Conservation (phyloP, 345 rosid species). For the Heritiera littoralis region DNA sequence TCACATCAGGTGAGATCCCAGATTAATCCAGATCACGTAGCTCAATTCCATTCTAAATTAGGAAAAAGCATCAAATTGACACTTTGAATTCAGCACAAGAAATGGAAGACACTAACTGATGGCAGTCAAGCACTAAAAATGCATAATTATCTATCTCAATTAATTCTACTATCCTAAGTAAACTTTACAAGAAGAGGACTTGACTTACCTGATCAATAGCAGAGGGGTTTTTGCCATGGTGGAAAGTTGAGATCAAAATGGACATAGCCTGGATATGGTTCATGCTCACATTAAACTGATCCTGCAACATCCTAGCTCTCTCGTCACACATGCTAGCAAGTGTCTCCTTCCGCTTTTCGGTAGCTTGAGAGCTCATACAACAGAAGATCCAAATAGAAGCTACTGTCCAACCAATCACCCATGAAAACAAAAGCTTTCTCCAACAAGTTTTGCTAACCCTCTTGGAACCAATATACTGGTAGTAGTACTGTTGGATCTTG, state of each 20-base stretch:
- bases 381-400: conserved; percentile 56
- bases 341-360: conserved; percentile 77
- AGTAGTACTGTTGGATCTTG: conserved; percentile 60
- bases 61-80: conserved; percentile 8
- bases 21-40: conserved; percentile 18
- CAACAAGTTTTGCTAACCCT: conserved; percentile 55
- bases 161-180: neutral
- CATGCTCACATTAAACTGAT: conserved; percentile 98
- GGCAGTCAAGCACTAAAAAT: conserved; percentile 17
- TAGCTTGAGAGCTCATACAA: conserved; percentile 67
- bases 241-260: conserved; percentile 88
- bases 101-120: conserved; percentile 7
- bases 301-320: conserved; percentile 97
- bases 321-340: conserved; percentile 91
- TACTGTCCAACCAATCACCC: conserved; percentile 61
- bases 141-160: conserved; percentile 13
- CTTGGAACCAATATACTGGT: conserved; percentile 62
- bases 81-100: neutral
- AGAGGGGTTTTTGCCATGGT: conserved; percentile 89
- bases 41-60: conserved; percentile 12
- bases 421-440: conserved; percentile 57
- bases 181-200: conserved; percentile 17
- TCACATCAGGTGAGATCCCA: neutral
- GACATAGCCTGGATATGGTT: conserved; percentile 98
- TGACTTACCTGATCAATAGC: conserved; percentile 86